Percentiles rank a stretch among this genome's conserved stretches.
These are phyloP conservation scores for Xylaria sp. DNA, from an alignment of 2,329 filamentous ascomycete genomes.

Conservation along the genomic window DNA sequence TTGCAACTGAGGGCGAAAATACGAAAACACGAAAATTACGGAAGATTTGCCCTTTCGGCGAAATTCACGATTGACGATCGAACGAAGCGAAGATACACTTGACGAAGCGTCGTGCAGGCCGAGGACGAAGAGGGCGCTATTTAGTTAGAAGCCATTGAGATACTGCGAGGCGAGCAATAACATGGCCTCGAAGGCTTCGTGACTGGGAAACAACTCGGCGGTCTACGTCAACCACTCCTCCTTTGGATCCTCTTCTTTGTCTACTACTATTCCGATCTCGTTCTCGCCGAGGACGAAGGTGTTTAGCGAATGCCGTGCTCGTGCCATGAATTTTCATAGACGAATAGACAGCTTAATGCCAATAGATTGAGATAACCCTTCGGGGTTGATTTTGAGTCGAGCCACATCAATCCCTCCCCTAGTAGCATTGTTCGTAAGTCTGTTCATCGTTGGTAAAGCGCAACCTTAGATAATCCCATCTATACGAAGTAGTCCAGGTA, in stretches of 20 bases:
- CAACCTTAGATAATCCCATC: background rate
- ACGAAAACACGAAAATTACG: slow-evolving; percentile 7
- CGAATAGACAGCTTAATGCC: slow-evolving; percentile 9
- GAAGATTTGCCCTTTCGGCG: background rate
- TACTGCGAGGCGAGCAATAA: background rate
- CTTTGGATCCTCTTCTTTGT: slow-evolving; percentile 9
- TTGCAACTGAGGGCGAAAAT: background rate
- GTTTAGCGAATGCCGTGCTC: background rate
- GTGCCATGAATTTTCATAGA: slow-evolving; percentile 12
- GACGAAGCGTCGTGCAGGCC: slow-evolving; percentile 7
- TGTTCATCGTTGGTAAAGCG: background rate
- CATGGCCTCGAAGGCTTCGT: background rate
- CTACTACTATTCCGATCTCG: background rate
- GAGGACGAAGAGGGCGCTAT: background rate
- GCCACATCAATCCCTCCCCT: background rate
- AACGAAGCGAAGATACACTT: slow-evolving; percentile 4
- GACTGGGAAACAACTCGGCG: slow-evolving; percentile 8
- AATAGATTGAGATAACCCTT: slow-evolving; percentile 14
- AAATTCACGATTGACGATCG: background rate
- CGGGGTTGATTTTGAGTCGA: background rate
- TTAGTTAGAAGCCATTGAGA: background rate
- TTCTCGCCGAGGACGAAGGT: background rate
- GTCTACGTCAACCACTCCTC: background rate
- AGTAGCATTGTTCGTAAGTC: slow-evolving; percentile 12
- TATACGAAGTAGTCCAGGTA: background rate